A percentile compares a stretch with the other conserved stretches of the same genome.
These are phyloP conservation scores for Salix caprea DNA, from an alignment of 345 rosid genomes.

Conservation along the genomic window DNA sequence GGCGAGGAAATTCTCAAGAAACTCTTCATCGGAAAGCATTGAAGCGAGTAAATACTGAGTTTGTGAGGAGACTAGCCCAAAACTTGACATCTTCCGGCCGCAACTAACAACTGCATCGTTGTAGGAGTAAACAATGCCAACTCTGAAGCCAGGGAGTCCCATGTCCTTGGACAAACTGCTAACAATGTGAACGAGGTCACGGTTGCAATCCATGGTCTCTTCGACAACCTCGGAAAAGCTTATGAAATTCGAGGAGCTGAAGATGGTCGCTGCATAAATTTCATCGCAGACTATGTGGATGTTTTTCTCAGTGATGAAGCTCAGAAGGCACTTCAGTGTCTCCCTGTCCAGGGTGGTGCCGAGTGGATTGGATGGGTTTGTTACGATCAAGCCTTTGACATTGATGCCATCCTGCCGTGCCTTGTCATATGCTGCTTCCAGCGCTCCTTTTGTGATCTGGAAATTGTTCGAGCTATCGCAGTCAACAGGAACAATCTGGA, in stretches of 20 bases:
- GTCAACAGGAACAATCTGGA: constrained; percentile 53
- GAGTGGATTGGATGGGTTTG: constrained; percentile 88
- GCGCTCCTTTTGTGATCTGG: constrained; percentile 42
- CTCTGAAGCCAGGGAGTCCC: constrained; percentile 84
- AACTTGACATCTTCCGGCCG: constrained; percentile 80
- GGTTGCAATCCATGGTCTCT: constrained; percentile 36
- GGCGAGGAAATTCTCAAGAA: constrained; percentile 39
- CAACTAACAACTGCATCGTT: constrained; percentile 58
- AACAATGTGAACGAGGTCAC: constrained; percentile 61
- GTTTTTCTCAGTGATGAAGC: constrained; percentile 45
- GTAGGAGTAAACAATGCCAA: constrained; percentile 74
- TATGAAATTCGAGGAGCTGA: constrained; percentile 41
- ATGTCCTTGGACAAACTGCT: constrained; percentile 91
- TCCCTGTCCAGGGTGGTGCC: constrained; percentile 57
- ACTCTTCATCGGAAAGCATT: constrained; percentile 63
- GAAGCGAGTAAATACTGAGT: constrained; percentile 66
- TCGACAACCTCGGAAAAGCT: constrained; percentile 64
- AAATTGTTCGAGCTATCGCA: constrained; percentile 70
- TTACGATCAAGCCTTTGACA: constrained; percentile 67
- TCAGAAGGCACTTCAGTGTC: constrained; percentile 41
- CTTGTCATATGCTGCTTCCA: constrained; percentile 50
- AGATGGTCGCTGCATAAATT: constrained; percentile 71
- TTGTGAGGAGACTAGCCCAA: constrained; percentile 74
- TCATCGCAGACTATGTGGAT: constrained; percentile 84
- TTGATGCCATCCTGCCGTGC: constrained; percentile 44